Percentiles rank a stretch among this genome's conserved stretches.
Conservation (phyloP, 768 basidiomycete species). For the Mycena polygramma region DNA sequence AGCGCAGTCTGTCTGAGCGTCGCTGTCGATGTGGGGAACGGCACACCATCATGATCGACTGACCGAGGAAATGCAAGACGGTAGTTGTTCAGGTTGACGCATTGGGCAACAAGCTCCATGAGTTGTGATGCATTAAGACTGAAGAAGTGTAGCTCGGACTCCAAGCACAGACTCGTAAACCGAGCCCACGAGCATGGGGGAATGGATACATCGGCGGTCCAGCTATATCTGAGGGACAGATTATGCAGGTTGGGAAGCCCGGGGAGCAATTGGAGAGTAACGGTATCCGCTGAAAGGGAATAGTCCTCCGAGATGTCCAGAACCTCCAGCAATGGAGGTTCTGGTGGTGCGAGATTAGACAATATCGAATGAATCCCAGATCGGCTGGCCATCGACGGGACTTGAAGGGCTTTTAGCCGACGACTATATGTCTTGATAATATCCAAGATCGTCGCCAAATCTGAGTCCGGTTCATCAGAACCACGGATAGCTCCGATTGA, state of each 20-base stretch:
- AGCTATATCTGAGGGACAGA: not conserved
- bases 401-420: not conserved
- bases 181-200: conserved; percentile 5
- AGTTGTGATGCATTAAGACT: not conserved
- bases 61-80: not conserved
- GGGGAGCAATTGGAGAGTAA: not conserved
- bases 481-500: not conserved
- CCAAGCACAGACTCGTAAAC: conserved; percentile 8
- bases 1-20: not conserved
- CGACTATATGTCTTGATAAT: not conserved
- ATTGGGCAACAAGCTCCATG: conserved; percentile 6
- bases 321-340: conserved; percentile 6
- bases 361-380: not conserved
- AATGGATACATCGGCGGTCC: not conserved
- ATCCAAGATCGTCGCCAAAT: not conserved
- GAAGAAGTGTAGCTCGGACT: not conserved
- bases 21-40: not conserved
- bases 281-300: too few species aligned
- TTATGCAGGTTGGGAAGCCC: not conserved
- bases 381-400: not conserved
- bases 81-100: not conserved
- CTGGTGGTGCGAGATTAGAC: not conserved
- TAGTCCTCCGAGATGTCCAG: conserved; percentile 4
- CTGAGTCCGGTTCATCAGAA: too few species aligned
- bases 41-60: too few species aligned